Base-by-base conservation (phyloP, 23 red algal genomes). In the Gracilaria caudata region DNA sequence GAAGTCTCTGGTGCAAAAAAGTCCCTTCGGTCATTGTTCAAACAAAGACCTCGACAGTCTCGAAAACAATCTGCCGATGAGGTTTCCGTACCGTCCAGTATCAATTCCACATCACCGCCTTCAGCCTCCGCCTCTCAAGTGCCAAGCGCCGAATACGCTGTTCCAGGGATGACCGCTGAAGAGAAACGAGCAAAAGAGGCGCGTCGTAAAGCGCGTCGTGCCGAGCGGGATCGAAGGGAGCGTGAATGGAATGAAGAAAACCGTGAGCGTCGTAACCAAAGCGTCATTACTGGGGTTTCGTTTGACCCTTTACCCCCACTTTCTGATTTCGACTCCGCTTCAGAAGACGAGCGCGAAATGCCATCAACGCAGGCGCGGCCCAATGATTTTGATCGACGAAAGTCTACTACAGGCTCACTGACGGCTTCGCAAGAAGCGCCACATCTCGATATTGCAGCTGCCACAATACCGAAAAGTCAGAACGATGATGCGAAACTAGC, bases 181-280 rank as follows among this genome's bases (percentile, higher is more conserved):
- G 37, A 71, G 26, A 36, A 41, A 20, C 65, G 34, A 7, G 65
- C 65, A 1, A 71, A 71, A 19, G 65, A 71, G 6, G 78, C 78
- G 16, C 78, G 78, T 41, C 78, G 78, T 61, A 63, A 57, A 28
- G 78, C 45, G 37, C 78, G 78, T 81, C 78, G 78, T 26, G 78
- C 78, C 11, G 51, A 81, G 53, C 47, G 78, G 23, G 53, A 81
- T 21, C 78, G 78, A 8, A 57, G n/a, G 11, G 53, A 81, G 41
- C 43, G 32, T 14, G 78, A 81, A 60, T 64, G 78, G 78, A 43
- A 57, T 35, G 78, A 81, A 60, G 58, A 81, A 32, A 81, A 81
- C 32, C 78, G 58, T 25, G 25, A 81, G 54, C 78, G 45, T 81
- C 28, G 47, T 6, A 81, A 81, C 34, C 21, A 81, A 81, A 63